Conservation (phyloP, 768 basidiomycete species). For the Tubosaeta sp. region DNA sequence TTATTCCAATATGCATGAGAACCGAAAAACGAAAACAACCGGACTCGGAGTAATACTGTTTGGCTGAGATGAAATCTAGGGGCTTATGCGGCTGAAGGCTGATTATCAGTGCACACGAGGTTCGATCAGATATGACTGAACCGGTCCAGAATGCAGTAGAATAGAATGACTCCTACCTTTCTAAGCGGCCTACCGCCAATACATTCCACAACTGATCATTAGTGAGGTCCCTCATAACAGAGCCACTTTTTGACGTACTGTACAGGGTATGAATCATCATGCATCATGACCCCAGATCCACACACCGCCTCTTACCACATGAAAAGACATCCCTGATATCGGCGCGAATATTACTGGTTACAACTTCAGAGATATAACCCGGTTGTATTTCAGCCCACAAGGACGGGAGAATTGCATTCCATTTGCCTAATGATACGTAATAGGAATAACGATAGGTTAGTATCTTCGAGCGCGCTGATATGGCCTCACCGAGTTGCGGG, state of each 20-base stretch:
- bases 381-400: not conserved
- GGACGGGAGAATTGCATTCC: not conserved
- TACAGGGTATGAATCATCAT: not conserved
- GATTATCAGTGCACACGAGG: not conserved
- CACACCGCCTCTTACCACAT: not conserved
- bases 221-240: not conserved
- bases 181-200: not conserved
- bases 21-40: not conserved
- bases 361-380: not conserved
- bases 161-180: slow-evolving; percentile 3
- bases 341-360: not conserved
- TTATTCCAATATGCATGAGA: not conserved
- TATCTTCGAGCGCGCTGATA: not conserved
- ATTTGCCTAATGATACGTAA: not conserved
- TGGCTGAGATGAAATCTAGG: not conserved
- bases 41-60: not conserved
- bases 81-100: slow-evolving; percentile 3
- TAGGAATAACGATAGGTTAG: not conserved
- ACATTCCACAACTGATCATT: not conserved
- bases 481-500: not conserved
- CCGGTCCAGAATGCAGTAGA: slow-evolving; percentile 3
- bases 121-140: slow-evolving; percentile 3
- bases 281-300: slow-evolving; percentile 5
- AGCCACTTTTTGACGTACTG: slow-evolving; percentile 1
- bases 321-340: not conserved